Base-by-base conservation (phyloP, 2,329 filamentous ascomycete genomes). In the Nemania sp. region DNA sequence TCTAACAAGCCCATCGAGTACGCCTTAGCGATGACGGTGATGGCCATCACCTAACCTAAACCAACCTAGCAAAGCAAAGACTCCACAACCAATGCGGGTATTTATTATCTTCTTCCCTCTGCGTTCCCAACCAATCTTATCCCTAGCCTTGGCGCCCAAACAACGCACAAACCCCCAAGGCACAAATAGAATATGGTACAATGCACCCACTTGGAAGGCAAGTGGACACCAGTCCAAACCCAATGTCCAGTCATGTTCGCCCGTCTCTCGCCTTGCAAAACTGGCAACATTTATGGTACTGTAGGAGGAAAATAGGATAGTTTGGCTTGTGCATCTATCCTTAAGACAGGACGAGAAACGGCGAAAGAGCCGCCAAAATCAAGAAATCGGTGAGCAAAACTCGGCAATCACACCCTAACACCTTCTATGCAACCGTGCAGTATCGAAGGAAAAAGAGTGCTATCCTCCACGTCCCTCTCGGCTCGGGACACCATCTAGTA, bases 21-120 rank as follows among this genome's bases (percentile, higher is more conserved):
- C 7, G 7, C 13, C 35, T 15, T 41, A 11, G 3, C 13, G 35
- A 41, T 41, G 35, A 13, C 5, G 35, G 13, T 41, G 35, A 41
- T 13, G 3, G 15, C 35, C 5, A 32, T 32, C 35, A 41, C 35
- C 35, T 41, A 41, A 41, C 35, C 35, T 15, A 41, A 35, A 5
- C 32, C 47, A 18, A 49, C 41, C 60, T 49, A 55, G 29, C 55
- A 29, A 58, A 54, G n/a, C 54, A 53, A 54, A 41, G 35, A 66
- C 63, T 62, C 59, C 52, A 24, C n/a, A n/a, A n/a, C 26, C 38
- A 5, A 67, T 67, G 59, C 64, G 59, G 54, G 35, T 58, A 22
- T 47, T 56, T 51, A 13, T 24, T 43, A 24, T 22, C 32, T 45
- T 8, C 11, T 3, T 41, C 6, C 15, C 35, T 41, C 8, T 41